Evolutionary conservation across 495 filamentous ascomycete genomes (phyloP).

Genomic region (Neurospora sp.): DNA sequence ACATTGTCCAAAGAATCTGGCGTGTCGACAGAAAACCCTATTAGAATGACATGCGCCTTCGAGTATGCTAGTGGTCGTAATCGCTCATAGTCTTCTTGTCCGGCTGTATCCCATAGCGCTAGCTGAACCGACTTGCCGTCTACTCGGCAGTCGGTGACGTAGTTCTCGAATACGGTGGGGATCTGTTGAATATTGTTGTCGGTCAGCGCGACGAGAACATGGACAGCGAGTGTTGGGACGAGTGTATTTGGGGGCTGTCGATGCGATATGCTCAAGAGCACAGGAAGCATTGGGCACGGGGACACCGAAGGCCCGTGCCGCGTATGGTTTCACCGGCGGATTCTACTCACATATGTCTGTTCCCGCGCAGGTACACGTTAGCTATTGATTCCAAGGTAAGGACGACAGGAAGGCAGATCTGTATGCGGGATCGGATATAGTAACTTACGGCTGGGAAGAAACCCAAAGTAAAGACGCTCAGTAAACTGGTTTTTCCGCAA

Average conservation of each 20-base stretch:
- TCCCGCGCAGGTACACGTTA: slow-evolving; percentile 5
- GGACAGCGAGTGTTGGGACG: not conserved
- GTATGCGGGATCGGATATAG: not conserved
- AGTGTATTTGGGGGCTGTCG: not conserved
- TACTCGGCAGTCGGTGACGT: slow-evolving; percentile 97
- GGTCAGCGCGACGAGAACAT: slow-evolving; percentile 2
- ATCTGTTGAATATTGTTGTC: slow-evolving; percentile 47
- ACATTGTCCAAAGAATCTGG: slow-evolving; percentile 98
- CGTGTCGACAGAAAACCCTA: slow-evolving; percentile 91
- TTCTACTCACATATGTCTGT: slow-evolving; percentile 61
- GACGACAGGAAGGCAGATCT: not conserved
- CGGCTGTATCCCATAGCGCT: slow-evolving; percentile 98
- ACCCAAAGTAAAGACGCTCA: slow-evolving; percentile 96
- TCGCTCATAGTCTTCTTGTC: slow-evolving; percentile 96
- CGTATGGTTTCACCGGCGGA: not conserved
- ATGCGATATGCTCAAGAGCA: not conserved
- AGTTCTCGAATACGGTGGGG: slow-evolving; percentile 98
- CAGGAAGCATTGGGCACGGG: not conserved
- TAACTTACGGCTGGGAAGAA: slow-evolving; percentile 92
- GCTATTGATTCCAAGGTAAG: not conserved
- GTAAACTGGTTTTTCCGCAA: slow-evolving; percentile 94
- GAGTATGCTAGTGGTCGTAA: slow-evolving; percentile 93
- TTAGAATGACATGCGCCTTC: slow-evolving; percentile 94
- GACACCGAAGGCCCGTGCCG: not conserved
- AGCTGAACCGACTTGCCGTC: slow-evolving; percentile 97